These are phyloP conservation scores for Elaeagnus macrophylla DNA, from an alignment of 306 rosid species.

Conservation along the genomic window DNA sequence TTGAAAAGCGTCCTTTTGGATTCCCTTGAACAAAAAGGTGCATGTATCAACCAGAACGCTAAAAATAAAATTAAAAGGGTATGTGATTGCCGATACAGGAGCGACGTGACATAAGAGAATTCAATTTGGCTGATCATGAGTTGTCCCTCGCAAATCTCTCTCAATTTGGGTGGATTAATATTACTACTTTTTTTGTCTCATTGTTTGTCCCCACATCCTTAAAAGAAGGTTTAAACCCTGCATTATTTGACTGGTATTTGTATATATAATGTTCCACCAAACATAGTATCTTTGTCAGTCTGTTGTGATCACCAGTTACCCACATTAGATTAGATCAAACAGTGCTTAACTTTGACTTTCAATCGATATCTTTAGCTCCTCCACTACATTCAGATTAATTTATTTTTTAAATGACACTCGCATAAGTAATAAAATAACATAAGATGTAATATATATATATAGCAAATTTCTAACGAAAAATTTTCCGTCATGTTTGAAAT, in stretches of 20 bases:
- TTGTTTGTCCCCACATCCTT: slow-evolving; percentile 49
- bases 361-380: slow-evolving; percentile 21
- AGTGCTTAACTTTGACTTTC: slow-evolving; percentile 72
- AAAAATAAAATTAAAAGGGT: no score
- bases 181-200: slow-evolving; percentile 26
- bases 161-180: slow-evolving; percentile 35
- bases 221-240: slow-evolving; percentile 43
- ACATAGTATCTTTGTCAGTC: slow-evolving; percentile 68
- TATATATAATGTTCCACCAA: slow-evolving; percentile 30
- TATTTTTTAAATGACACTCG: no score
- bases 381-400: slow-evolving; percentile 3
- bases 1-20: background rate
- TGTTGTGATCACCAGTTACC: slow-evolving; percentile 53
- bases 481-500: no score
- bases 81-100: no score
- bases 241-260: slow-evolving; percentile 9
- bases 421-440: no score
- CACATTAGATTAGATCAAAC: slow-evolving; percentile 48
- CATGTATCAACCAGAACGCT: no score
- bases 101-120: slow-evolving; percentile 37
- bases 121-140: slow-evolving; percentile 35
- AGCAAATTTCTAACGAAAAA: no score
- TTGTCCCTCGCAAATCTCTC: slow-evolving; percentile 34
- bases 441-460: no score
- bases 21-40: background rate